Evolutionary conservation across 768 basidiomycete species (phyloP).

Genomic region (Macrocybe gigantea): DNA sequence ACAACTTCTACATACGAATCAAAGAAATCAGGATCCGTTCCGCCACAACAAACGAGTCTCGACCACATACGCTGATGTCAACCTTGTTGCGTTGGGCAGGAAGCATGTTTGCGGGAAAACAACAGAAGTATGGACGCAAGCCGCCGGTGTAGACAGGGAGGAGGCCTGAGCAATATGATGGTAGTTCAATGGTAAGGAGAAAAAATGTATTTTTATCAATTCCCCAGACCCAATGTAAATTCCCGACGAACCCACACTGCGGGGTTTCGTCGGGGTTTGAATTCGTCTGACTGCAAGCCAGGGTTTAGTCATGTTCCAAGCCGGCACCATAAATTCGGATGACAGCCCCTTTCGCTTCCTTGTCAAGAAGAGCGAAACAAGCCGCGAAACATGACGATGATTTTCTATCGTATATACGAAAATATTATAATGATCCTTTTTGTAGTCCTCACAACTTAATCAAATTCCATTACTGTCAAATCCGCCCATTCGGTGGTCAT

Average conservation of each 20-base stretch:
- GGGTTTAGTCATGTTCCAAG: too few relatives aligned
- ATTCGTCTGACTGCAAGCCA: neutral
- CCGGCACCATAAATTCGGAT: too few relatives aligned
- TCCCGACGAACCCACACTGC: conserved; percentile 8
- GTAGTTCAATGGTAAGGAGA: conserved; percentile 7
- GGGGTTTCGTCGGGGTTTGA: conserved; percentile 24
- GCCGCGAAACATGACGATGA: too few relatives aligned
- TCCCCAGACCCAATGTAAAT: conserved; percentile 9
- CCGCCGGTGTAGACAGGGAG: conserved; percentile 19
- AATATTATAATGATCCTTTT: too few relatives aligned
- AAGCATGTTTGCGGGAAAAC: conserved; percentile 40
- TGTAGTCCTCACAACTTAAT: too few relatives aligned
- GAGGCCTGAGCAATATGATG: conserved; percentile 3
- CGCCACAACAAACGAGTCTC: neutral
- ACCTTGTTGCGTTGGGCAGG: conserved; percentile 85
- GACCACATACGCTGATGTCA: conserved; percentile 77
- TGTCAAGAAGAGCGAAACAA: too few relatives aligned
- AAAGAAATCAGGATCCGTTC: conserved; percentile 16
- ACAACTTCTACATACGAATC: conserved; percentile 54
- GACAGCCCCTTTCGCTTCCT: too few relatives aligned
- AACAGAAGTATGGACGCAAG: conserved; percentile 10
- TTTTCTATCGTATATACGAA: too few relatives aligned
- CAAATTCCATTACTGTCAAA: too few relatives aligned
- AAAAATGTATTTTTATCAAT: conserved; percentile 10
- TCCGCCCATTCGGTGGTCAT: too few relatives aligned